Evolutionary conservation across 257 asterid genomes (phyloP).

Genomic region (Solanum bulbocastanum): DNA sequence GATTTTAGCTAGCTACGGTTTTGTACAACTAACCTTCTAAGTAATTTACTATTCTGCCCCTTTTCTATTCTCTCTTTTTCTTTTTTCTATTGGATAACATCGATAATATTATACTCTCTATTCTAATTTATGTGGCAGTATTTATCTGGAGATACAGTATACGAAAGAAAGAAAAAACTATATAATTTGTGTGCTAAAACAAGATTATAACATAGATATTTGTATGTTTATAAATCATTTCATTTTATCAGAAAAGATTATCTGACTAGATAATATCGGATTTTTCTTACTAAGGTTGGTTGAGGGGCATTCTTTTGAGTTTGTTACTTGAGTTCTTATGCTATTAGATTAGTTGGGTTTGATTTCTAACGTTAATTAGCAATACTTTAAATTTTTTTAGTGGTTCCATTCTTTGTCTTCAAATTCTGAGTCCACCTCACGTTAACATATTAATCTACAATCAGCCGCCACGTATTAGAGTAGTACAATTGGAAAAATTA

Average conservation of each 20-base stretch:
- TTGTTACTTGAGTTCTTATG: background rate
- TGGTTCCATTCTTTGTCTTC: background rate
- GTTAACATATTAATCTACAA: background rate
- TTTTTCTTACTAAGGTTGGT: too few species aligned
- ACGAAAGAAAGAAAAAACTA: background rate
- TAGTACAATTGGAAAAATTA: background rate
- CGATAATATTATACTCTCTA: background rate
- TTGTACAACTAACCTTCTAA: background rate
- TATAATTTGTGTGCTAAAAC: background rate
- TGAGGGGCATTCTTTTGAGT: too few species aligned
- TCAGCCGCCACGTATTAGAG: background rate
- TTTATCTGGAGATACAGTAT: background rate
- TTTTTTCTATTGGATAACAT: background rate
- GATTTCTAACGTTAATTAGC: background rate
- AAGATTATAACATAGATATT: background rate
- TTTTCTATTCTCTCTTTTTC: background rate
- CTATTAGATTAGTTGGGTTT: background rate
- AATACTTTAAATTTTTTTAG: background rate
- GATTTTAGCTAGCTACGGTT: conserved; percentile 17
- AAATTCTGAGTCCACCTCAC: background rate
- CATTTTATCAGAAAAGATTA: background rate
- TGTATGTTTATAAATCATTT: background rate
- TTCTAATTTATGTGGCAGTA: background rate
- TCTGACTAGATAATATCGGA: background rate
- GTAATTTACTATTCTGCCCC: background rate